Conservation (phyloP, 768 basidiomycete genomes). For the Lactifluus piperatus region DNA sequence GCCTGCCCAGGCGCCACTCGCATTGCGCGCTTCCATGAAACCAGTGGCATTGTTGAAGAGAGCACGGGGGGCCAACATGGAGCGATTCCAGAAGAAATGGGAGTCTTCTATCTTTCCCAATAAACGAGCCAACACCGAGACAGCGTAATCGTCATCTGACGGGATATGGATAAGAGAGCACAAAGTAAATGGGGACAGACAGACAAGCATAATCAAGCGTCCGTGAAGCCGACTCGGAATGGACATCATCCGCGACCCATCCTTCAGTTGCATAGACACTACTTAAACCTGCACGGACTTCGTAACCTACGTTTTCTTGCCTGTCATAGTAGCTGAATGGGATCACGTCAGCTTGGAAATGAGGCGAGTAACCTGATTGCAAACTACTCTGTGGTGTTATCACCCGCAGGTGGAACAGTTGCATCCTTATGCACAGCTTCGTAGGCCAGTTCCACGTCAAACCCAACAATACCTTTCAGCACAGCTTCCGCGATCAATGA, state of each 20-base stretch:
- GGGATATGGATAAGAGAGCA: background rate
- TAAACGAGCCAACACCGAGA: background rate
- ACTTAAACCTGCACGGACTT: constrained; percentile 71
- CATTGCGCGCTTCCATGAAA: constrained; percentile 76
- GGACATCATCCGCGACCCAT: constrained; percentile 72
- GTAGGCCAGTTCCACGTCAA: constrained; percentile 59
- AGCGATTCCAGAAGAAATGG: background rate
- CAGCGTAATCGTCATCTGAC: background rate
- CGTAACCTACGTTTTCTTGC: constrained; percentile 71
- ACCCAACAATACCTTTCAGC: constrained; percentile 53
- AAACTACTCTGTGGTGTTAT: constrained; percentile 43
- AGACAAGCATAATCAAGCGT: constrained; percentile 74
- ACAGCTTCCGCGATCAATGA: constrained; percentile 68
- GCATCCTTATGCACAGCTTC: constrained; percentile 70
- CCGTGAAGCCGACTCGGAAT: constrained; percentile 71
- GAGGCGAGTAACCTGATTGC: background rate
- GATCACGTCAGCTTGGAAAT: constrained; percentile 4
- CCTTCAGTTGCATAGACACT: constrained; percentile 59
- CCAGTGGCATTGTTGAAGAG: constrained; percentile 63
- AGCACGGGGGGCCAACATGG: constrained; percentile 41
- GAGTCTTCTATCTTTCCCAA: background rate
- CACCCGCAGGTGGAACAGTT: constrained; percentile 49
- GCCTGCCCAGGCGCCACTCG: constrained; percentile 65
- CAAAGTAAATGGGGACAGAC: constrained; percentile 20
- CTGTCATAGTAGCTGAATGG: constrained; percentile 56